Percentiles rank a stretch among this genome's conserved stretches.
These are phyloP conservation scores for Lactifluus rugatus DNA, from an alignment of 768 basidiomycete genomes.

Conservation along the genomic window DNA sequence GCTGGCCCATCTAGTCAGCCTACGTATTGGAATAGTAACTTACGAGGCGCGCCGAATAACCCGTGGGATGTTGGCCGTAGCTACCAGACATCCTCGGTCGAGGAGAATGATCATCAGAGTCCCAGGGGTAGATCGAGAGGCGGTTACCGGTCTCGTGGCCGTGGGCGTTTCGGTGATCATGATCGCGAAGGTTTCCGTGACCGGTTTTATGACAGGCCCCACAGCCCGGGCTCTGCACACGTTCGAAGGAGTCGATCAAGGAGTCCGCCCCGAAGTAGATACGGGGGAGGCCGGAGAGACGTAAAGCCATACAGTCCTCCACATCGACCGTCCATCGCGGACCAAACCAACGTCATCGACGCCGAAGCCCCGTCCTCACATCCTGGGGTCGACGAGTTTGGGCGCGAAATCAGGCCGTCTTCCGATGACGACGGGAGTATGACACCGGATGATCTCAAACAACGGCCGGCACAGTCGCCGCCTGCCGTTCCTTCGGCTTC, in stretches of 20 bases:
- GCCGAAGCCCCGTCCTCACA: slow-evolving; percentile 19
- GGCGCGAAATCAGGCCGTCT: slow-evolving; percentile 61
- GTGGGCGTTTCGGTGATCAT: slow-evolving; percentile 51
- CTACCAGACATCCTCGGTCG: slow-evolving; percentile 36
- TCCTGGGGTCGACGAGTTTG: slow-evolving; percentile 74
- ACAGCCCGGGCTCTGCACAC: slow-evolving; percentile 31
- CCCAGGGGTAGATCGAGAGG: slow-evolving; percentile 46
- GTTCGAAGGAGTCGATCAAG: slow-evolving; percentile 57
- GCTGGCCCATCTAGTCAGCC: slow-evolving; percentile 9
- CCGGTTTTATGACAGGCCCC: slow-evolving; percentile 32
- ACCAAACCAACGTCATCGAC: slow-evolving; percentile 11
- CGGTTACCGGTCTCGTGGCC: slow-evolving; percentile 50
- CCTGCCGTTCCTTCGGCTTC: slow-evolving; percentile 10
- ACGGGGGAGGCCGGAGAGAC: slow-evolving; percentile 35
- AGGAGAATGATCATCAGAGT: slow-evolving; percentile 44
- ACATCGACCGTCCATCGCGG: slow-evolving; percentile 21
- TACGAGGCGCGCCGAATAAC: slow-evolving; percentile 29
- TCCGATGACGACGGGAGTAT: slow-evolving; percentile 30
- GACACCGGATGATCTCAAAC: slow-evolving; percentile 9
- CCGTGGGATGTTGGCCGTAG: slow-evolving; percentile 47
- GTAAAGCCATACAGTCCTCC: slow-evolving; percentile 54
- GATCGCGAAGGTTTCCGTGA: slow-evolving; percentile 35
- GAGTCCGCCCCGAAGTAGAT: slow-evolving; percentile 55
- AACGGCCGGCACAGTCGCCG: slow-evolving; percentile 7
- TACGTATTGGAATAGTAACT: slow-evolving; percentile 7